phyloP scores from a whole-genome alignment of 2,329 filamentous ascomycete genomes.

The Dactylellina leptospora region DNA sequence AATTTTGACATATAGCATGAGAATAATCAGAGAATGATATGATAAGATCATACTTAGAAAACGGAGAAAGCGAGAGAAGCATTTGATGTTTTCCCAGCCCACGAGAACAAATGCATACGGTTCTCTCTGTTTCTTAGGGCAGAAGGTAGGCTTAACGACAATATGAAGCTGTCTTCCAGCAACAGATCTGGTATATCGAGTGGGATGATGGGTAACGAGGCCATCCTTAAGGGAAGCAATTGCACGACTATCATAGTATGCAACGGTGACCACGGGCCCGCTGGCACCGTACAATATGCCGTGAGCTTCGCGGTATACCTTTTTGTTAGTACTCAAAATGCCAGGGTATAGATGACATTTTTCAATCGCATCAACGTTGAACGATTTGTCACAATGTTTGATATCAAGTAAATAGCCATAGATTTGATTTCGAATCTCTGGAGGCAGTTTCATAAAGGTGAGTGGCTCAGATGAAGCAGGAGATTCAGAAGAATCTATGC shows the following conservation, averaged over 20 bases:
- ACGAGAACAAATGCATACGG: constrained; percentile 22
- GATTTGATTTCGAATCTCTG: constrained; percentile 43
- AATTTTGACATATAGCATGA: too few relatives aligned
- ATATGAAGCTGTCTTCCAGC: constrained; percentile 42
- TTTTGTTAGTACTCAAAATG: constrained; percentile 25
- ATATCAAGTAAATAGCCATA: constrained; percentile 20
- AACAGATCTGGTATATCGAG: constrained; percentile 23
- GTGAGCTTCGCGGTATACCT: constrained; percentile 30
- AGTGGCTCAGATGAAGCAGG: too few relatives aligned
- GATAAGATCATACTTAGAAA: constrained; percentile 19
- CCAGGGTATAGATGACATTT: constrained; percentile 5
- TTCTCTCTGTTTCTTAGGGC: not conserved
- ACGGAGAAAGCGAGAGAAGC: constrained; percentile 18
- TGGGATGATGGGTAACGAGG: not conserved
- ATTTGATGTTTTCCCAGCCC: constrained; percentile 15
- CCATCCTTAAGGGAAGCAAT: not conserved
- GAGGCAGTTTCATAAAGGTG: not conserved
- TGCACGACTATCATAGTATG: not conserved
- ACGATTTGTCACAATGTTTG: constrained; percentile 14
- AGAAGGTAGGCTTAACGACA: constrained; percentile 21
- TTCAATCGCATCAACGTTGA: not conserved
- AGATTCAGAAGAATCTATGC: not conserved
- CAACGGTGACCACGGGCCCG: constrained; percentile 26
- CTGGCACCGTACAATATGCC: constrained; percentile 20
- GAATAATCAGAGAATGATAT: not conserved